Percentiles rank a stretch among this genome's conserved stretches.
These are phyloP conservation scores for Phytophthora agathidicida DNA, from an alignment of 352 stramenopile genomes.

Conservation along the genomic window DNA sequence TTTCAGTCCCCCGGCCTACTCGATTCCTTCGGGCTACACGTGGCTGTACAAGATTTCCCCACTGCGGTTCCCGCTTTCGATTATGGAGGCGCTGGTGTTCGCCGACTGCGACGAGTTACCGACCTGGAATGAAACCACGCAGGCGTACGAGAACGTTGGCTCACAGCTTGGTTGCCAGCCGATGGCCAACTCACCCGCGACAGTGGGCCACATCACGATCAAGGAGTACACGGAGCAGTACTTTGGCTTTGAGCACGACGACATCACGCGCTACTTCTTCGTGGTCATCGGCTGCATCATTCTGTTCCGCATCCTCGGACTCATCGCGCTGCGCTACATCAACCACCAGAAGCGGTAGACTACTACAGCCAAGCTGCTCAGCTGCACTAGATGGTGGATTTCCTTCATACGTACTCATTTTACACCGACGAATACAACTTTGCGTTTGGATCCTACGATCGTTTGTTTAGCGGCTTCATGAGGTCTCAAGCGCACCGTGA, in stretches of 20 bases:
- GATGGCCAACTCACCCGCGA: slow-evolving; percentile 10
- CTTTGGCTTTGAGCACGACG: slow-evolving; percentile 24
- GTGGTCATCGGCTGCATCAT: slow-evolving; percentile 30
- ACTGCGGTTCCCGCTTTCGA: slow-evolving; percentile 16
- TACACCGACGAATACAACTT: slow-evolving; percentile 4
- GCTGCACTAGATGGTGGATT: slow-evolving; percentile 27
- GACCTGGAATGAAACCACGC: slow-evolving; percentile 21
- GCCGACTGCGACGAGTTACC: slow-evolving; percentile 30
- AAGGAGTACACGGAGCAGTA: slow-evolving; percentile 33
- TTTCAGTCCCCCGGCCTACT: slow-evolving; percentile 45
- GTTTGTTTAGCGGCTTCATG: background rate
- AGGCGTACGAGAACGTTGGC: slow-evolving; percentile 14
- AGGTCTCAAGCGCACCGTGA: too few species aligned
- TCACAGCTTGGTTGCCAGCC: slow-evolving; percentile 30
- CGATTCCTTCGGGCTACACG: slow-evolving; percentile 37
- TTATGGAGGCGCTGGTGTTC: slow-evolving; percentile 31
- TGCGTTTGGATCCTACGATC: background rate
- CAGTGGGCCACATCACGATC: slow-evolving; percentile 25
- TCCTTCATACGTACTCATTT: too few species aligned
- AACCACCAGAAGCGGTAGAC: slow-evolving; percentile 42
- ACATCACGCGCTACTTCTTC: slow-evolving; percentile 32
- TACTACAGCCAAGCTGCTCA: background rate
- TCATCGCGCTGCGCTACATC: slow-evolving; percentile 29
- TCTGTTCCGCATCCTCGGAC: slow-evolving; percentile 39
- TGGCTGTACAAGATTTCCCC: slow-evolving; percentile 34